These are phyloP conservation scores for Thelephora ganbajun DNA, from an alignment of 768 basidiomycete genomes.

Conservation along the genomic window DNA sequence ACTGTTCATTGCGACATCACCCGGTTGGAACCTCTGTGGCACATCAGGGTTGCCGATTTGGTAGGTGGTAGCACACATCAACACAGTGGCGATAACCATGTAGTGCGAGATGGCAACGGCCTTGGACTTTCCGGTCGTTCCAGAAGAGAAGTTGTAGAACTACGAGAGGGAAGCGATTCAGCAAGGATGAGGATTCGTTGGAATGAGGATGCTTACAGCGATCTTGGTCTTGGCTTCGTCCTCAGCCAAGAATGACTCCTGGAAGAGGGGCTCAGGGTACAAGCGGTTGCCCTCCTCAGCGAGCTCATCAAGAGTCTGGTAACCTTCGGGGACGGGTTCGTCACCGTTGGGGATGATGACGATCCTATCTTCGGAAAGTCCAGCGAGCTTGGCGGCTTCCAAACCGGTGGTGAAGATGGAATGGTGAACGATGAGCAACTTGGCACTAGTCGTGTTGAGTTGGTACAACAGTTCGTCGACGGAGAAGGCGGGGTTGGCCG, in stretches of 20 bases:
- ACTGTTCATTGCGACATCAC: conserved; percentile 47
- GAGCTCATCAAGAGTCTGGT: conserved; percentile 9
- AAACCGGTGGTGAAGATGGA: conserved; percentile 27
- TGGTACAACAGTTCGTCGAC: conserved; percentile 42
- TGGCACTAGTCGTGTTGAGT: conserved; percentile 30
- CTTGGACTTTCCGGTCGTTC: conserved; percentile 20
- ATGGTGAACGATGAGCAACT: conserved; percentile 35
- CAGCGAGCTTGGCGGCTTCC: conserved; percentile 26
- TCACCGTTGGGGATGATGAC: conserved; percentile 19
- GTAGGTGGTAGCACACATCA: conserved; percentile 8
- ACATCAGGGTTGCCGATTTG: conserved; percentile 24
- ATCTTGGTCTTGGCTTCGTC: conserved; percentile 18
- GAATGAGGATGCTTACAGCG: conserved; percentile 9
- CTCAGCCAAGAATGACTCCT: conserved; percentile 8
- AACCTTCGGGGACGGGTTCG: conserved; percentile 3
- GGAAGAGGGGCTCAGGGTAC: conserved; percentile 7
- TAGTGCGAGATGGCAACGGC: conserved; percentile 25
- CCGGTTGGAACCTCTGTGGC: conserved; percentile 30
- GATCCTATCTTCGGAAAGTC: conserved; percentile 30
- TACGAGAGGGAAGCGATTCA: conserved; percentile 6
- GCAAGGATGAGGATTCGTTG: not conserved
- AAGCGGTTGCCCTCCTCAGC: conserved; percentile 6
- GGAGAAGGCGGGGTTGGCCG: conserved; percentile 19
- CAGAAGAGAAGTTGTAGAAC: conserved; percentile 25
- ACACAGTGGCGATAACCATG: conserved; percentile 19